A percentile compares a stretch with the other conserved stretches of the same genome.
Conservation (phyloP, 352 stramenopile species). For the Globisporangium nodosum region DNA sequence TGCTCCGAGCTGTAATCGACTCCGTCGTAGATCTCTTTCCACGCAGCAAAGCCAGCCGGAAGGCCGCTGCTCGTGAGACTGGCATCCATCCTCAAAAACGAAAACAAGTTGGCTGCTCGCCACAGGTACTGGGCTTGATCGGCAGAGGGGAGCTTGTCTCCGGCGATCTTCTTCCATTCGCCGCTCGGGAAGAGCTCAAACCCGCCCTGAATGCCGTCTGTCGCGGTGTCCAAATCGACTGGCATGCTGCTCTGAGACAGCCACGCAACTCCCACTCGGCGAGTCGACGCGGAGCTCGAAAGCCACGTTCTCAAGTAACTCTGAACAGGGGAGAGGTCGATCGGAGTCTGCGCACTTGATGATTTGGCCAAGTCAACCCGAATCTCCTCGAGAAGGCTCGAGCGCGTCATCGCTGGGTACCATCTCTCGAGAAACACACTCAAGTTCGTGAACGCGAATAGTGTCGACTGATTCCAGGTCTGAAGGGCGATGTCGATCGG, state of each 20-base stretch:
- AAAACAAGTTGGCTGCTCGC: slow-evolving; percentile 32
- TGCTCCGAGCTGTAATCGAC: slow-evolving; percentile 45
- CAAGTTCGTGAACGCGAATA: slow-evolving; percentile 34
- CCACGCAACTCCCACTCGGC: slow-evolving; percentile 31
- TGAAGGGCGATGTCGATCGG: slow-evolving; percentile 31
- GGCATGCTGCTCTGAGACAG: slow-evolving; percentile 19
- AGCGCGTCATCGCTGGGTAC: slow-evolving; percentile 31
- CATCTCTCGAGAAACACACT: slow-evolving; percentile 35
- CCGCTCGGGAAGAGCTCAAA: slow-evolving; percentile 45
- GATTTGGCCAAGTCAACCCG: not conserved
- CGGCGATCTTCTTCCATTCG: slow-evolving; percentile 19
- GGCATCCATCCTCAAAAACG: slow-evolving; percentile 22
- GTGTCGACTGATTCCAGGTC: slow-evolving; percentile 24
- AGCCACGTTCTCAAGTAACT: slow-evolving; percentile 46
- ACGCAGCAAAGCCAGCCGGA: slow-evolving; percentile 44
- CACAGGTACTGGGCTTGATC: slow-evolving; percentile 40
- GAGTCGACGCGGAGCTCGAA: slow-evolving; percentile 27
- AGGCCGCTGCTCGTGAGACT: slow-evolving; percentile 20
- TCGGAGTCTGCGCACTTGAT: not conserved
- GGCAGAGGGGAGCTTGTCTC: slow-evolving; percentile 21
- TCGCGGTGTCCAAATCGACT: slow-evolving; percentile 38
- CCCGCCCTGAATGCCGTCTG: slow-evolving; percentile 31
- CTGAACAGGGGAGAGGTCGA: slow-evolving; percentile 22
- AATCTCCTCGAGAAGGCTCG: slow-evolving; percentile 1
- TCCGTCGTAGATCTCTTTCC: slow-evolving; percentile 55